Evolutionary conservation across 106 monocot species (phyloP), one percentile per base, ranked within the genome.

Genomic region (Dioscorea zingiberensis): DNA sequence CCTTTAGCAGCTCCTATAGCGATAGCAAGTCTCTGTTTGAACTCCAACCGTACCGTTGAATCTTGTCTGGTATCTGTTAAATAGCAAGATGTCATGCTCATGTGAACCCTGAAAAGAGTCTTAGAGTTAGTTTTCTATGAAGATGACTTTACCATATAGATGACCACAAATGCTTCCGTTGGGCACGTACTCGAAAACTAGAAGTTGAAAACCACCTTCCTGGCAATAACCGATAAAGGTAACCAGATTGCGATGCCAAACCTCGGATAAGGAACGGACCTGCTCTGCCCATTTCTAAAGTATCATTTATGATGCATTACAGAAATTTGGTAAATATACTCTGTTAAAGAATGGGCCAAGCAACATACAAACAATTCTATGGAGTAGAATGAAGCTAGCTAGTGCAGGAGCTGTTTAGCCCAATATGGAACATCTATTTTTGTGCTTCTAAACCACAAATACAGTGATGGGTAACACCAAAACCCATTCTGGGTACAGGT

Each of bases 1-100:
- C 89, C 89, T 85, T 89, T 89, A 67, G 89, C 89, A 58, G 76
- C 81, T 70, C 89, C 84, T 27, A 89, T 77, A 69, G 89, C 89
- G 24, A 85, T 58, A 27, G 85, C 73, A 13, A 89, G 79, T 70
- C 89, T 85, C 47, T 85, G 89, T 64, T 89, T 89, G 56, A 89
- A 89, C 58, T 89, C 89, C 26, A 89, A 69, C 76, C 63, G 76
- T 22, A 68, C 74, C 1, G 53, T 19, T 71, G 74, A 69, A 64
- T 66, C 47, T 69, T 65, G 68, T 21, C 68, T 24, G 2, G 63
- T 63, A 57, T 80, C 78, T 82, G 75, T 59, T 18, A 59, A 25
- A 73, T 14, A 59, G 46, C 19, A 28, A n/a, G 27, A 60, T 28
- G 27, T 28, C 11, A 27, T 17, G 7, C 10, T 38, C 38, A 38